Base-by-base conservation (phyloP, 805 yeast species). In the Metschnikowia peoriensis region DNA sequence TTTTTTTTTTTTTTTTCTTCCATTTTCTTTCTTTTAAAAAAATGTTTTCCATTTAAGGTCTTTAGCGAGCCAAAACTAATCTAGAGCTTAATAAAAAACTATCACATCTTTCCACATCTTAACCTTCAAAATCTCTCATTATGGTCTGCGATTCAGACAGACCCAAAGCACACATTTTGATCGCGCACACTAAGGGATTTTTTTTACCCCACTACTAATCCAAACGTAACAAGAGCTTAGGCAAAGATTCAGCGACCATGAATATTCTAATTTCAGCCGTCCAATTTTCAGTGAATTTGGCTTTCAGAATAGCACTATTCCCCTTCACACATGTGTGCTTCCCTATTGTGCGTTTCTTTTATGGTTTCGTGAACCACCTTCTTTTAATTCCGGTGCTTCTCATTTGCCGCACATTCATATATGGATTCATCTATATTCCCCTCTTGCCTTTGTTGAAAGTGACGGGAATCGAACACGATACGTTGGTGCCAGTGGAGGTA, bases 351-450 rank as follows among this genome's bases (percentile, higher is more conserved):
- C 48, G 38, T 2, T n/a, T 45, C 7, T n/a, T 44, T n/a, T 52
- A 46, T 48, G 53, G 46, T 7, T 16, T 57, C 7, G 17, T 53
- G 29, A 52, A 50, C 15, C 61, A 60, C 50, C 38, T 53, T 29
- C 35, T 60, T 7, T 42, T 53, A 16, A 47, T 57, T 4, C 62
- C 63, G 11, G 40, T 47, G 6, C 41, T 56, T 15, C 52, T 57
- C 42, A 45, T 58, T 38, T 28, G 50, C 41, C 61, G 63, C 39
- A 57, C 57, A 14, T n/a, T 41, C n/a, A 49, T 60, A 41, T 60
- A 51, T 39, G 61, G 60, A 12, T 41, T 55, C 37, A 46, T 60
- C 15, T 60, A 60, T 49, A 28, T 58, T 28, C 63, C 63, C 9
- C 49, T 60, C 12, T 44, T 50, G 28, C 62, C 61, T 28, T 44